A percentile compares a stretch with the other conserved stretches of the same genome.
phyloP scores from a whole-genome alignment of 2,329 filamentous ascomycete species.

The Achaetomium macrosporum region DNA sequence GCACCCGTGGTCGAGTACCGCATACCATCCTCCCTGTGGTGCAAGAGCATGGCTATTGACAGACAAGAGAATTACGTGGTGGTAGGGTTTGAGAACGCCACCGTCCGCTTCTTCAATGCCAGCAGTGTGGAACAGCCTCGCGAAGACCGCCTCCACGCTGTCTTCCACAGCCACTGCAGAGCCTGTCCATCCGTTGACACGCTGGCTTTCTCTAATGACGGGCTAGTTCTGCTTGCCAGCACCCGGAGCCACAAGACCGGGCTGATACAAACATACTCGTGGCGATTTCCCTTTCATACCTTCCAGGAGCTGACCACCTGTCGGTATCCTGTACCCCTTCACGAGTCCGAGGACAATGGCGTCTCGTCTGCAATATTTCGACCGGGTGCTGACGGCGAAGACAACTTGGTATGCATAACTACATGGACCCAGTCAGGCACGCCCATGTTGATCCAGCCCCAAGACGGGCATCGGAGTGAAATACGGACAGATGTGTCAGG shows the following conservation, averaged over 20 bases:
- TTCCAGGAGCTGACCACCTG: constrained; percentile 33
- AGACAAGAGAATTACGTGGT: constrained; percentile 36
- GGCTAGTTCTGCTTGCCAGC: constrained; percentile 34
- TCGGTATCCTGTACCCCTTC: constrained; percentile 34
- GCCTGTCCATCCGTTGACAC: constrained; percentile 35
- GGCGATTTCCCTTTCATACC: constrained; percentile 33
- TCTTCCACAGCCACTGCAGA: constrained; percentile 31
- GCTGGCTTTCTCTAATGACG: constrained; percentile 36
- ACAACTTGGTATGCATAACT: constrained; percentile 34
- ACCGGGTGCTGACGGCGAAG: constrained; percentile 29
- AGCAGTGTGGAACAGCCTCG: constrained; percentile 30
- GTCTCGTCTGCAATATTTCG: constrained; percentile 34
- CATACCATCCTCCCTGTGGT: constrained; percentile 35
- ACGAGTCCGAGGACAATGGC: constrained; percentile 38
- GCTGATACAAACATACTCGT: constrained; percentile 33
- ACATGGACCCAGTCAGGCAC: constrained; percentile 39
- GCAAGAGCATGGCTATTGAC: constrained; percentile 35
- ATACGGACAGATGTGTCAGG: constrained; percentile 29
- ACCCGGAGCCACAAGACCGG: constrained; percentile 32
- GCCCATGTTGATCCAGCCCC: constrained; percentile 35
- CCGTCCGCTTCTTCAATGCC: constrained; percentile 37
- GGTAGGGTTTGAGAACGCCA: constrained; percentile 36
- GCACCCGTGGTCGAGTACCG: constrained; percentile 33
- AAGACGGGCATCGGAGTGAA: constrained; percentile 32
- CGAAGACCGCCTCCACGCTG: constrained; percentile 33